Evolutionary conservation across 163 green algal species (phyloP).

Genomic region (Scenedesmus sp.): DNA sequence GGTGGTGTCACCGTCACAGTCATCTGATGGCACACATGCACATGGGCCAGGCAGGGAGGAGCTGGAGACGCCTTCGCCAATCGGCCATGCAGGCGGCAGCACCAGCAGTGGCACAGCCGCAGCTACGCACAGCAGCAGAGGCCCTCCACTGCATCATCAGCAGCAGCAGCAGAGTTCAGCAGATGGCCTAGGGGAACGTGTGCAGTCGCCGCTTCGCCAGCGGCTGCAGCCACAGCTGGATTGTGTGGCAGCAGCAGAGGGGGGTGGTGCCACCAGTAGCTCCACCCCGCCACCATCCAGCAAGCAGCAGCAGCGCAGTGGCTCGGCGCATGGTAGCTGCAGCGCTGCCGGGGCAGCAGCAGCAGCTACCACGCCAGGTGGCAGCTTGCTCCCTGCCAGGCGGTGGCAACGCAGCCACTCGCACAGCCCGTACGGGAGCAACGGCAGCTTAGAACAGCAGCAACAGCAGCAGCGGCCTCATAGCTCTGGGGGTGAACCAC

Average conservation of each 20-base stretch:
- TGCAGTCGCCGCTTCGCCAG: background rate
- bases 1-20: background rate
- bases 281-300: background rate
- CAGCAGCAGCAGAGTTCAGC: background rate
- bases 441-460: slow-evolving; percentile 30
- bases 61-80: background rate
- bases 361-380: background rate
- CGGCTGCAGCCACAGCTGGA: background rate
- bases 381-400: slow-evolving; percentile 35
- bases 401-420: slow-evolving; percentile 22
- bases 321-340: background rate
- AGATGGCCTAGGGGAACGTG: background rate
- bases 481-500: background rate
- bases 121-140: background rate
- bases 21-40: background rate
- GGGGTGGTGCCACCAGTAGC: background rate
- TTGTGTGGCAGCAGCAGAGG: background rate
- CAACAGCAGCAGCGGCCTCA: slow-evolving; percentile 24
- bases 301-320: background rate
- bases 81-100: slow-evolving; percentile 10
- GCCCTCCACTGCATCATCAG: background rate
- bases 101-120: slow-evolving; percentile 1
- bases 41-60: background rate
- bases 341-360: background rate
- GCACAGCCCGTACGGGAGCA: slow-evolving; percentile 18